Evolutionary conservation across 805 yeast genomes (phyloP).

Genomic region (Kodamaea kakaduensis): DNA sequence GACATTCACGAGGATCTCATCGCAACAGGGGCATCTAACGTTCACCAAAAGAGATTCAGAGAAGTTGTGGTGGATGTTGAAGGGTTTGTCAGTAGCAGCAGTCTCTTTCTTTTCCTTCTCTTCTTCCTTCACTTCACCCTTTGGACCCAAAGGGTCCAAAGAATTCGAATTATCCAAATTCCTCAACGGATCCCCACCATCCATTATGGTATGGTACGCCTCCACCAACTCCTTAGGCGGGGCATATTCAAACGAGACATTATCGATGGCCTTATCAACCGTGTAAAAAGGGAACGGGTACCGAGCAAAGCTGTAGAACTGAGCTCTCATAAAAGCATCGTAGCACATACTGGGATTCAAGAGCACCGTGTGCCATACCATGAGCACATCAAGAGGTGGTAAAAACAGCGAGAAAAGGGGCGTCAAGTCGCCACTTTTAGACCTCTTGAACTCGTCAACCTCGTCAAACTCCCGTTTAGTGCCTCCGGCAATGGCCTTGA

Average conservation of each 20-base stretch:
- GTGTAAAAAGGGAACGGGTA: constrained; percentile 18
- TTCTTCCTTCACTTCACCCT: too few relatives aligned
- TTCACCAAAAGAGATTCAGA: constrained; percentile 5
- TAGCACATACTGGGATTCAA: constrained; percentile 17
- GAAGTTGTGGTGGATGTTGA: constrained; percentile 2
- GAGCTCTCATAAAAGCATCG: constrained; percentile 14
- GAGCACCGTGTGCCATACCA: constrained; percentile 23
- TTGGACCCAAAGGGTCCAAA: neutral
- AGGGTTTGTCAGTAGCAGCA: neutral
- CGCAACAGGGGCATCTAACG: constrained; percentile 15
- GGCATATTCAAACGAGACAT: constrained; percentile 11
- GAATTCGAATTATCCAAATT: too few relatives aligned
- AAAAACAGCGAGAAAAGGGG: constrained; percentile 3
- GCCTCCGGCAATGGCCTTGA: constrained; percentile 2
- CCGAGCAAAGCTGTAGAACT: constrained; percentile 14
- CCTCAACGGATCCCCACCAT: neutral
- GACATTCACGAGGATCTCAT: constrained; percentile 4
- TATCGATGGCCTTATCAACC: constrained; percentile 10
- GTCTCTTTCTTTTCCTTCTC: too few relatives aligned
- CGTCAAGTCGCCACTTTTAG: too few relatives aligned
- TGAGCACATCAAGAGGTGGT: constrained; percentile 21
- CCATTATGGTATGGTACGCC: neutral
- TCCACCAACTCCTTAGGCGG: constrained; percentile 6
- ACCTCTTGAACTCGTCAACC: neutral
- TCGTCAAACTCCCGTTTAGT: neutral